Percentiles rank a stretch among this genome's conserved stretches.
Conservation (phyloP, 192 early-diverging fungal species). For the Podila minutissima region DNA sequence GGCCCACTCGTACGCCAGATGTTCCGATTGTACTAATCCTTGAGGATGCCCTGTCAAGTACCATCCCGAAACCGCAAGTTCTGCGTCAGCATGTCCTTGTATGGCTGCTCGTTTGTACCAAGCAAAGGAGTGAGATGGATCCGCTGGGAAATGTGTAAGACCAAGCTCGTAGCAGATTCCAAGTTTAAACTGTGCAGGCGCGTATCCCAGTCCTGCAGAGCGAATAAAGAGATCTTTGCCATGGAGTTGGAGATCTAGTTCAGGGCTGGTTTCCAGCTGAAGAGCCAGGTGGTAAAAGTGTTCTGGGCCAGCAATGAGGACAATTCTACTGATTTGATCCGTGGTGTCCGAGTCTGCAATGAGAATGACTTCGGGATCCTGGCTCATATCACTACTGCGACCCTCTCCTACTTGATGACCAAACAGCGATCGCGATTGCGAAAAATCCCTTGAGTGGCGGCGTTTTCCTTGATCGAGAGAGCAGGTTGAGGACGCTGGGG, state of each 20-base stretch:
- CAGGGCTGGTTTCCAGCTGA: conserved; percentile 38
- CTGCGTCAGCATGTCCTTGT: conserved; percentile 71
- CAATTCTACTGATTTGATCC: conserved; percentile 18
- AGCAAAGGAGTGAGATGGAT: conserved; percentile 58
- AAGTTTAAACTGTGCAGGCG: conserved; percentile 63
- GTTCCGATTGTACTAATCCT: conserved; percentile 61
- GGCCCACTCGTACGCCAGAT: conserved; percentile 43
- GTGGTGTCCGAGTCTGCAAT: conserved; percentile 21
- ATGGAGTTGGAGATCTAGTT: conserved; percentile 46
- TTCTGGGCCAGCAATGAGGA: conserved; percentile 38
- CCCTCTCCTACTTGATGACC: neutral
- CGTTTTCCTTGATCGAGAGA: neutral
- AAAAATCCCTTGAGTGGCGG: neutral
- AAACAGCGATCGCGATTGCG: neutral
- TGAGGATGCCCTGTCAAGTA: conserved; percentile 66
- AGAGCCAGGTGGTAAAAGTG: conserved; percentile 44
- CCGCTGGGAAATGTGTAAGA: conserved; percentile 54
- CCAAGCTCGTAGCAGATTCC: conserved; percentile 69
- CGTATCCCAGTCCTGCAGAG: conserved; percentile 68
- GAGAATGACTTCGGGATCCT: conserved; percentile 1
- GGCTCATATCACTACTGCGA: neutral
- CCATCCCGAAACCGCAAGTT: conserved; percentile 67
- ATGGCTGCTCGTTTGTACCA: conserved; percentile 73
- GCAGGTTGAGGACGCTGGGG: neutral
- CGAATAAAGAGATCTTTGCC: conserved; percentile 65